Conservation (phyloP, 2,329 filamentous ascomycete species). For the Trichoderma koningiopsis region DNA sequence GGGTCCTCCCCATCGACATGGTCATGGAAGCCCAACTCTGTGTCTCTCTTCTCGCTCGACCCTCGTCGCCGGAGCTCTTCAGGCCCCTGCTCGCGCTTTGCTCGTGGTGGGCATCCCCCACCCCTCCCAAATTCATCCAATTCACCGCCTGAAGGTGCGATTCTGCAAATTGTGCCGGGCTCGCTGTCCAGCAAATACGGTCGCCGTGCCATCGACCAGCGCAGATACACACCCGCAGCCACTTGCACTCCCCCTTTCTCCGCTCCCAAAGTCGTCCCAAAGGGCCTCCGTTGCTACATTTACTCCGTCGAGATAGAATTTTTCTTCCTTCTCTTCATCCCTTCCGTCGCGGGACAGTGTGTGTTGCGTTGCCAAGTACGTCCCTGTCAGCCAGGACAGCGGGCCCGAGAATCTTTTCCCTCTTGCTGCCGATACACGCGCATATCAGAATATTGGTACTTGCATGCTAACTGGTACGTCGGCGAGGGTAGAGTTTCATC, state of each 20-base stretch:
- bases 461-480: background rate
- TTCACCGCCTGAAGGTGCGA: conserved; percentile 10
- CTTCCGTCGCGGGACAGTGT: conserved; percentile 1
- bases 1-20: conserved; percentile 8
- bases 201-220: background rate
- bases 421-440: background rate
- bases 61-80: background rate
- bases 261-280: background rate
- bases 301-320: conserved; percentile 8
- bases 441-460: background rate
- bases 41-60: background rate
- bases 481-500: background rate
- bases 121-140: conserved; percentile 1
- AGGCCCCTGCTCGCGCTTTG: background rate
- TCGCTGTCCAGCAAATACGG: background rate
- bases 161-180: conserved; percentile 4
- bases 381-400: conserved; percentile 18
- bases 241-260: conserved; percentile 12
- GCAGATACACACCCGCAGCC: background rate
- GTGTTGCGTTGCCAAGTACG: background rate
- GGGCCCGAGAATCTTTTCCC: conserved; percentile 21
- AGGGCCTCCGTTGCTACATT: background rate
- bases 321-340: background rate
- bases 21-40: conserved; percentile 6
- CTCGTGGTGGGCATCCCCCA: background rate